Conservation (phyloP, 163 green algal species). For the Picocystis sp. region DNA sequence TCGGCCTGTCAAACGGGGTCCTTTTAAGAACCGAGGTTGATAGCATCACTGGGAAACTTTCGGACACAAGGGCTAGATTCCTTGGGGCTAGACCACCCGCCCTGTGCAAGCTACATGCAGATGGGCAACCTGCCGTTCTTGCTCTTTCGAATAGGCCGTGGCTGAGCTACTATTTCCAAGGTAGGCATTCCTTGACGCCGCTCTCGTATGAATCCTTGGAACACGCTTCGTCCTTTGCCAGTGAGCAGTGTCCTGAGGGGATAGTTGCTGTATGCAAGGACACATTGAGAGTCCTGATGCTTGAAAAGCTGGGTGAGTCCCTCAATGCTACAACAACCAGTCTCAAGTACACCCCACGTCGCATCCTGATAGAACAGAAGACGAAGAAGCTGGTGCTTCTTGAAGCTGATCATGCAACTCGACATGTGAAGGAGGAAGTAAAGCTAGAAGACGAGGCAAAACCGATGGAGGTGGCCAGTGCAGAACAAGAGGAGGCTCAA, state of each 20-base stretch:
- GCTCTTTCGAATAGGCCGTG: conserved; percentile 79
- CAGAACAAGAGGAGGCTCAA: conserved; percentile 33
- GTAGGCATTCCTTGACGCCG: conserved; percentile 71
- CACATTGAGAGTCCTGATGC: conserved; percentile 71
- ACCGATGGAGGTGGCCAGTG: neutral
- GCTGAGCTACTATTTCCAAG: conserved; percentile 79
- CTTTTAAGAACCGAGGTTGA: conserved; percentile 80
- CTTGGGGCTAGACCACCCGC: conserved; percentile 65
- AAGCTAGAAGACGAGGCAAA: neutral
- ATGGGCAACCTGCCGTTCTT: conserved; percentile 66
- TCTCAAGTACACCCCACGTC: conserved; percentile 84
- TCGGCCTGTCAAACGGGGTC: conserved; percentile 79
- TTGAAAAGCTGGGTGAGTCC: conserved; percentile 80
- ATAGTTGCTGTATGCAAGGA: conserved; percentile 71
- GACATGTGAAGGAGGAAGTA: conserved; percentile 23
- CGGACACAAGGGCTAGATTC: conserved; percentile 80
- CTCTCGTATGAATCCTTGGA: conserved; percentile 86
- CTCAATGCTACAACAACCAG: conserved; percentile 57
- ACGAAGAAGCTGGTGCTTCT: conserved; percentile 47
- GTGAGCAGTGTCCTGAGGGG: conserved; percentile 86
- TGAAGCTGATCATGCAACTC: conserved; percentile 60
- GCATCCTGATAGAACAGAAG: conserved; percentile 63
- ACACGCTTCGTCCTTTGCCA: conserved; percentile 65
- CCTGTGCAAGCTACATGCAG: conserved; percentile 27
- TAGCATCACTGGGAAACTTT: conserved; percentile 22